phyloP scores from a whole-genome alignment of 2,329 filamentous ascomycete genomes.

The Pseudogymnoascus sp. region DNA sequence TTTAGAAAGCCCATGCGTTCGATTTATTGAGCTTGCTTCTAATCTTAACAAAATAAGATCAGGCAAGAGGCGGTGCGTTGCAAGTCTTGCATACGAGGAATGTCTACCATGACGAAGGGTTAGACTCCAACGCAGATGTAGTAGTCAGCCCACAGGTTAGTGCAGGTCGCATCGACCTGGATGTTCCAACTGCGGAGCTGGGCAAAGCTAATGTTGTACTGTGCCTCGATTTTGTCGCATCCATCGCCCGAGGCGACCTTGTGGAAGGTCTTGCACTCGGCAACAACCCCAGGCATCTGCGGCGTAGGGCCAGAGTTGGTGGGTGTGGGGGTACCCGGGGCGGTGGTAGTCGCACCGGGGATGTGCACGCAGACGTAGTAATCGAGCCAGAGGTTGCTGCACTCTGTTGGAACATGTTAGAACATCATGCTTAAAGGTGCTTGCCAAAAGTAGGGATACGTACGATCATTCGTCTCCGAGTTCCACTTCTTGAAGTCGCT shows the following conservation, averaged over 20 bases:
- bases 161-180: slow-evolving; percentile 26
- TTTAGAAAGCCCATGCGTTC: too few relatives aligned
- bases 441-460: neutral
- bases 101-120: too few relatives aligned
- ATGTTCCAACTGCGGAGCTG: slow-evolving; percentile 28
- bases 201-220: slow-evolving; percentile 22
- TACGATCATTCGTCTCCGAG: neutral
- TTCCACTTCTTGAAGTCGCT: slow-evolving; percentile 1
- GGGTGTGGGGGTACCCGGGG: neutral
- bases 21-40: too few relatives aligned
- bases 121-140: slow-evolving; percentile 27
- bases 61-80: too few relatives aligned
- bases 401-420: neutral
- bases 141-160: slow-evolving; percentile 32
- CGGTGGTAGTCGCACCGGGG: neutral
- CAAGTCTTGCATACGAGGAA: too few relatives aligned
- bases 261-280: slow-evolving; percentile 9
- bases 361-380: neutral
- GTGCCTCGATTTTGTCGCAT: slow-evolving; percentile 25
- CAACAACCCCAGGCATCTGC: neutral
- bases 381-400: slow-evolving; percentile 16
- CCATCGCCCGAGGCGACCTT: slow-evolving; percentile 9
- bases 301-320: neutral
- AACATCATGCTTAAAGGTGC: neutral
- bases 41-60: too few relatives aligned